A percentile compares a stretch with the other conserved stretches of the same genome.
Conservation (phyloP, 805 yeast genomes). For the Kockiozyma suomiensis region DNA sequence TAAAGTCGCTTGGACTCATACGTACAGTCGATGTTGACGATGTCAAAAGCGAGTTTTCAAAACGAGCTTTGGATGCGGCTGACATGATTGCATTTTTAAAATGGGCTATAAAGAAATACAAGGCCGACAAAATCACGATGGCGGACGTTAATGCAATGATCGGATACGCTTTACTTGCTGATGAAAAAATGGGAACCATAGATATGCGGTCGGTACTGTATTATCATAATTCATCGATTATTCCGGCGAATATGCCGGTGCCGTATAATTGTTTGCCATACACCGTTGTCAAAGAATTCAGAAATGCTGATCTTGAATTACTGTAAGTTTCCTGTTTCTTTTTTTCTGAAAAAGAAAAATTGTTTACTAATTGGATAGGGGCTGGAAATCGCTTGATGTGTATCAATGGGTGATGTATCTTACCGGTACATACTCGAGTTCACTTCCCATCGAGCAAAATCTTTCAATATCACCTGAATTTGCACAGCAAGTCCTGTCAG, state of each 20-base stretch:
- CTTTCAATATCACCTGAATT: slow-evolving; percentile 36
- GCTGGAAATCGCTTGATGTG: slow-evolving; percentile 38
- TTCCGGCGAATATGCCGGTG: slow-evolving; percentile 39
- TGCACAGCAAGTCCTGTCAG: slow-evolving; percentile 37
- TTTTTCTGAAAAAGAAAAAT: too few relatives aligned
- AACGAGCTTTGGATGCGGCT: slow-evolving; percentile 36
- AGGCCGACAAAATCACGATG: slow-evolving; percentile 22
- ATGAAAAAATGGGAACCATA: slow-evolving; percentile 29
- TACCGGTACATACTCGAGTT: slow-evolving; percentile 1
- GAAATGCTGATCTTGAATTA: slow-evolving; percentile 31
- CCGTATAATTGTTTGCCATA: slow-evolving; percentile 43
- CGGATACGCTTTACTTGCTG: slow-evolving; percentile 36
- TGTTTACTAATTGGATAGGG: slow-evolving; percentile 15
- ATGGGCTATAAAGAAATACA: slow-evolving; percentile 38
- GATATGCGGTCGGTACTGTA: slow-evolving; percentile 35
- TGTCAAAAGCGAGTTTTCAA: slow-evolving; percentile 40
- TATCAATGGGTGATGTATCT: slow-evolving; percentile 37
- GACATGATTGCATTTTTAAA: slow-evolving; percentile 35
- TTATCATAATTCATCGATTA: slow-evolving; percentile 36
- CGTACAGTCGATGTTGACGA: slow-evolving; percentile 36
- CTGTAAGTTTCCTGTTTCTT: slow-evolving; percentile 20
- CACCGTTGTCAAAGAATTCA: slow-evolving; percentile 30
- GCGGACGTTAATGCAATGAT: slow-evolving; percentile 31
- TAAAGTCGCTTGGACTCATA: slow-evolving; percentile 36
- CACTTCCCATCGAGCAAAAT: slow-evolving; percentile 29